Percentiles rank a stretch among this genome's conserved stretches.
Evolutionary conservation across 768 basidiomycete species (phyloP).

Genomic region (Pleurotus salmoneostramineus): DNA sequence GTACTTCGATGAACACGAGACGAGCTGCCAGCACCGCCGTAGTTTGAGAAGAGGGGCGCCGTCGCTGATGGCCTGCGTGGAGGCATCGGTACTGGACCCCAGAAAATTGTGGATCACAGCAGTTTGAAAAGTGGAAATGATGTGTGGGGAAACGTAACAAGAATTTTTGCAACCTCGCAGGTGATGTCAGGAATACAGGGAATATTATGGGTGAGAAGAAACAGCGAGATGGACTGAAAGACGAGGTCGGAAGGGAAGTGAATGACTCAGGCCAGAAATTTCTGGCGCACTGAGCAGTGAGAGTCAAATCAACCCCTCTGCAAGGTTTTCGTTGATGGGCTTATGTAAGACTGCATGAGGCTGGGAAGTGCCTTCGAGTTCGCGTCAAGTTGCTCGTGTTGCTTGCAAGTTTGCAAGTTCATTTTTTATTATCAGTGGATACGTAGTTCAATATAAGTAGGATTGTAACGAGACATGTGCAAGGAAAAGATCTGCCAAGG

Average conservation of each 20-base stretch:
- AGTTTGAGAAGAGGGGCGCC: conserved; percentile 29
- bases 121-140: not conserved
- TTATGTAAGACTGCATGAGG: not conserved
- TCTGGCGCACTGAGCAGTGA: not conserved
- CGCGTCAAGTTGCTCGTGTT: no score
- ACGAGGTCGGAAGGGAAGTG: not conserved
- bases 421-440: no score
- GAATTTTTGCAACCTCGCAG: not conserved
- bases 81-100: conserved; percentile 32
- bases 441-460: no score
- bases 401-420: no score
- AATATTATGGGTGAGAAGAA: not conserved
- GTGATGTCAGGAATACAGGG: not conserved
- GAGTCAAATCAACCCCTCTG: not conserved
- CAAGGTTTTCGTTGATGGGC: not conserved
- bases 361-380: not conserved
- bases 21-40: conserved; percentile 25
- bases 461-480: no score
- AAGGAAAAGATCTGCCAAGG: no score
- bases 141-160: not conserved
- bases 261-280: not conserved
- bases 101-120: not conserved
- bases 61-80: conserved; percentile 60
- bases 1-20: conserved; percentile 58
- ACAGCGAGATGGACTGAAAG: not conserved